These are phyloP conservation scores for Ophidiomyces ophidiicola DNA, from an alignment of 2,329 filamentous ascomycete species.

Conservation along the genomic window DNA sequence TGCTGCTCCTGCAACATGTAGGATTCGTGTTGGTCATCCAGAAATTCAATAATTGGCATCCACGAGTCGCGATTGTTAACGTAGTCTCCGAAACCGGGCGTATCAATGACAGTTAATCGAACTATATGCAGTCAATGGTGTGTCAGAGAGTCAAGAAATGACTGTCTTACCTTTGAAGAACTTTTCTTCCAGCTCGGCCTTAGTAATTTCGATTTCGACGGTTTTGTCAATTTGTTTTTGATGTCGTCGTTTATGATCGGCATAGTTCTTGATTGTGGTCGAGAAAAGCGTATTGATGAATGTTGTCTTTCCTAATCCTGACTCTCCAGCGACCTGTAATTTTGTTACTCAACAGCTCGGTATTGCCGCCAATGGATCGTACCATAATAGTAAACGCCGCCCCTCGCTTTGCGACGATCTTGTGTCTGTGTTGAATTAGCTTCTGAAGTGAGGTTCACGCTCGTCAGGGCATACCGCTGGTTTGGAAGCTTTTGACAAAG, in stretches of 20 bases:
- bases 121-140: slow-evolving; percentile 44
- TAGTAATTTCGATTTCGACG: slow-evolving; percentile 99
- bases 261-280: slow-evolving; percentile 99
- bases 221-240: slow-evolving; percentile 99
- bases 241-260: slow-evolving; percentile 97
- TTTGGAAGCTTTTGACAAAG: slow-evolving; percentile 47
- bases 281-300: slow-evolving; percentile 99
- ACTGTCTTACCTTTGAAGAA: slow-evolving; percentile 88
- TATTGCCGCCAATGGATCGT: slow-evolving; percentile 22
- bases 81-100: slow-evolving; percentile 97
- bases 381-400: slow-evolving; percentile 99
- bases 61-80: slow-evolving; percentile 99
- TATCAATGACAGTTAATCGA: slow-evolving; percentile 96
- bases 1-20: slow-evolving; percentile 99
- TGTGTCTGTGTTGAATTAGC: slow-evolving; percentile 42
- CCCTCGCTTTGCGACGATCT: slow-evolving; percentile 70
- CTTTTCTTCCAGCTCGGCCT: slow-evolving; percentile 99
- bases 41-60: slow-evolving; percentile 99
- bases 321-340: slow-evolving; percentile 85
- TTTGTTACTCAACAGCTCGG: neutral
- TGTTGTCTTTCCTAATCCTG: slow-evolving; percentile 95
- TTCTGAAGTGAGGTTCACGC: neutral
- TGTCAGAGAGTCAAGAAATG: neutral
- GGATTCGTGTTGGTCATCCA: slow-evolving; percentile 99
- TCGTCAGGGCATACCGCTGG: slow-evolving; percentile 43